Evolutionary conservation across 116 monocot species (phyloP), one percentile per base, ranked within the genome.

Genomic region (Cymodocea nodosa): DNA sequence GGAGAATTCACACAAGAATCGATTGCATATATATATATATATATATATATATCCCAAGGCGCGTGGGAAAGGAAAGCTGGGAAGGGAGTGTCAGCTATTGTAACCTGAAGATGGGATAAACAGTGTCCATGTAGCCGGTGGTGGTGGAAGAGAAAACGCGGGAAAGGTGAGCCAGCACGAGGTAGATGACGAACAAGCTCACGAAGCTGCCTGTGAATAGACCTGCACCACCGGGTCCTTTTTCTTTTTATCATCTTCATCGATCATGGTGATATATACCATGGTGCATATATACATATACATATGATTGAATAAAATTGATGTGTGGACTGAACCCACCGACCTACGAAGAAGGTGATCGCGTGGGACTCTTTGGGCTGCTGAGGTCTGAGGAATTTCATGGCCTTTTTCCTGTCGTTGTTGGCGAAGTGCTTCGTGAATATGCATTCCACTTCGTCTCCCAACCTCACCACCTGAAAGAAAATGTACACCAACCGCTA

Each of bases 21-120:
- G n/a, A n/a, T n/a, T n/a, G n/a, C n/a, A n/a, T n/a, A n/a, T n/a
- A n/a, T n/a, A n/a, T n/a, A n/a, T n/a, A n/a, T n/a, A n/a, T n/a
- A n/a, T n/a, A n/a, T n/a, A n/a, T n/a, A n/a, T n/a, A n/a, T n/a
- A n/a, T n/a, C n/a, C n/a, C n/a, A n/a, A n/a, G n/a, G n/a, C n/a
- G n/a, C n/a, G n/a, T n/a, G n/a, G n/a, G n/a, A n/a, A n/a, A n/a
- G n/a, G n/a, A n/a, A n/a, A n/a, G n/a, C n/a, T n/a, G n/a, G n/a
- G n/a, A n/a, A n/a, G n/a, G n/a, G n/a, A n/a, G n/a, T n/a, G n/a
- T n/a, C n/a, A n/a, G n/a, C n/a, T n/a, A n/a, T n/a, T n/a, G n/a
- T n/a, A n/a, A 88, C 97, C 97, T 98, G 80, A 99, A 99, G 77
- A 99, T 79, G 35, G 86, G 98, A 66, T 92, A 92, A 36, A 89